Evolutionary conservation across 2,329 filamentous ascomycete genomes (phyloP).

Genomic region (Neonectria ditissima): DNA sequence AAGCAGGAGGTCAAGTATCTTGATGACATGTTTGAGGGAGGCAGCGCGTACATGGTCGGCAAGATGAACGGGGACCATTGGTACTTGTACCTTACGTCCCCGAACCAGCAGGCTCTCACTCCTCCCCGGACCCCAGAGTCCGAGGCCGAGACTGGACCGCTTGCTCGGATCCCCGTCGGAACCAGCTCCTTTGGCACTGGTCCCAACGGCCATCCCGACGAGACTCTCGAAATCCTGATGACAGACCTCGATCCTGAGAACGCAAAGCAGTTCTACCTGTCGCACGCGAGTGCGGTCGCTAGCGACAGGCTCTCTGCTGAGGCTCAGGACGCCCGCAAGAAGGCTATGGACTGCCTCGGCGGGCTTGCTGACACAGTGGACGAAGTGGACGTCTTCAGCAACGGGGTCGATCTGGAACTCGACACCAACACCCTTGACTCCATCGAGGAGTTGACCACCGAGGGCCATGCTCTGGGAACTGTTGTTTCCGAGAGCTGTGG

Average conservation of each 20-base stretch:
- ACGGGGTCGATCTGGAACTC: slow-evolving; percentile 70
- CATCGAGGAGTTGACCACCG: slow-evolving; percentile 84
- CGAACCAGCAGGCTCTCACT: slow-evolving; percentile 80
- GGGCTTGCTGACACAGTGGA: slow-evolving; percentile 67
- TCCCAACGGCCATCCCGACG: slow-evolving; percentile 71
- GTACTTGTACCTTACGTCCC: slow-evolving; percentile 97
- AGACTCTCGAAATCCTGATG: slow-evolving; percentile 82
- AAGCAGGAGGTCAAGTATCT: slow-evolving; percentile 93
- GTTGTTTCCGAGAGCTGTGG: slow-evolving; percentile 93
- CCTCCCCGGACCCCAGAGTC: slow-evolving; percentile 82
- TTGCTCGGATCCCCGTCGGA: slow-evolving; percentile 68
- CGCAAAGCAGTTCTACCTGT: slow-evolving; percentile 77
- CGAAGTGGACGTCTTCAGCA: slow-evolving; percentile 85
- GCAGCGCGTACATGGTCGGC: slow-evolving; percentile 98
- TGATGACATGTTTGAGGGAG: slow-evolving; percentile 89
- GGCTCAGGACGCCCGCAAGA: slow-evolving; percentile 71
- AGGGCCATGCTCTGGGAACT: slow-evolving; percentile 92
- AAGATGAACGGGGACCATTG: slow-evolving; percentile 99
- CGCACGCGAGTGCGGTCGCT: slow-evolving; percentile 87
- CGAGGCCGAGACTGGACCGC: slow-evolving; percentile 50
- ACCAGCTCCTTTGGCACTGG: slow-evolving; percentile 53
- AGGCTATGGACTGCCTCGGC: slow-evolving; percentile 69
- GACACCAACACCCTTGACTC: slow-evolving; percentile 64
- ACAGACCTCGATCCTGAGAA: slow-evolving; percentile 76
- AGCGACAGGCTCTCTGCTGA: slow-evolving; percentile 80